phyloP scores from a whole-genome alignment of 2,329 filamentous ascomycete species.

The Neocucurbitaria cava region DNA sequence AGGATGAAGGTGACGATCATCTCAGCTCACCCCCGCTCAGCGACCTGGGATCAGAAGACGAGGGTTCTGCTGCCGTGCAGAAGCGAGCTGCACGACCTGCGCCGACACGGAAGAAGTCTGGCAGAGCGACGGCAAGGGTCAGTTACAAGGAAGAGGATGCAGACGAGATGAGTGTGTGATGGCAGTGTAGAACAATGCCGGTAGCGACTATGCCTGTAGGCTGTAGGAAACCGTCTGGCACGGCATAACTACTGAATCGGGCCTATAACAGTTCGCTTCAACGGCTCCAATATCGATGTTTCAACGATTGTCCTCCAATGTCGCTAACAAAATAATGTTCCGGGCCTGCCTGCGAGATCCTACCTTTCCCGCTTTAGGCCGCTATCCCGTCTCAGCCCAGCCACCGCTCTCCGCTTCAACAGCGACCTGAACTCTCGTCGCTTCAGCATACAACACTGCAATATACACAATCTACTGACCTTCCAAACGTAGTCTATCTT shows the following conservation, averaged over 20 bases:
- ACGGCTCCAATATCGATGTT: background rate
- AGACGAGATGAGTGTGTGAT: constrained; percentile 36
- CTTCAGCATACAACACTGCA: background rate
- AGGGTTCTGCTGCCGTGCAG: constrained; percentile 27
- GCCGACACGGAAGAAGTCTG: constrained; percentile 36
- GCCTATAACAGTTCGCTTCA: constrained; percentile 5
- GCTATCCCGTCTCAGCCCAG: constrained; percentile 11
- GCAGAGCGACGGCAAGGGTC: constrained; percentile 32
- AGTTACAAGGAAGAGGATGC: constrained; percentile 47
- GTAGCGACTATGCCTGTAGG: background rate
- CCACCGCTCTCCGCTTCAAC: constrained; percentile 1
- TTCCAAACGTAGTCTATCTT: constrained; percentile 12
- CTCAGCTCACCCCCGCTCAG: constrained; percentile 48
- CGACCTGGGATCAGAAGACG: constrained; percentile 46
- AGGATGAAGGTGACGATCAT: constrained; percentile 42
- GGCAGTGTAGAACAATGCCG: constrained; percentile 3
- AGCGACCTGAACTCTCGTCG: background rate
- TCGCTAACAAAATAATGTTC: constrained; percentile 16
- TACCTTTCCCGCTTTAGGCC: constrained; percentile 25
- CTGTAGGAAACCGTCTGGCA: background rate
- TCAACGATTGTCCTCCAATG: background rate
- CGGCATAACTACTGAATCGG: constrained; percentile 3
- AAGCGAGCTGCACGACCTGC: constrained; percentile 32
- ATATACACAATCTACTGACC: constrained; percentile 17
- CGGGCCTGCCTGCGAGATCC: constrained; percentile 18